A percentile compares a stretch with the other conserved stretches of the same genome.
Evolutionary conservation across 176 grass and related monocot species (phyloP).

Genomic region (Triticum turgidum): DNA sequence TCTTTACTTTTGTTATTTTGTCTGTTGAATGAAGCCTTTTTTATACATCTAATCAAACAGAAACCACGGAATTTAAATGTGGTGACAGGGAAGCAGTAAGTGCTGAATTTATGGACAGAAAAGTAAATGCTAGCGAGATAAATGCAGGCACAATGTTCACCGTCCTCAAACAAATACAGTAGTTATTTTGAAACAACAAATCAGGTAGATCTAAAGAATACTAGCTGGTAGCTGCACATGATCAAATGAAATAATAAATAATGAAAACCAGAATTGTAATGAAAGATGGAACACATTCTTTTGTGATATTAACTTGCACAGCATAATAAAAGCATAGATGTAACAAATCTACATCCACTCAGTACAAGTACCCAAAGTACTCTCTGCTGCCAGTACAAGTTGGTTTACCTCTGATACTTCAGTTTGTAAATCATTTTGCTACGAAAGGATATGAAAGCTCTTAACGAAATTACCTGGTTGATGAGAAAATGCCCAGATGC

Average conservation of each 20-base stretch:
- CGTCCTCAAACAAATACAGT: not conserved
- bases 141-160: not conserved
- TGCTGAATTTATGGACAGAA: not conserved
- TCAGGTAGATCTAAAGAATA: not conserved
- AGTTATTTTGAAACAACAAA: not conserved
- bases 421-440: not conserved
- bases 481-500: not conserved
- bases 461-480: not conserved
- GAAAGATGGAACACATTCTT: not conserved
- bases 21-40: not conserved
- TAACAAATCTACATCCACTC: not conserved
- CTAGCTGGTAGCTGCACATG: not conserved
- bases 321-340: not conserved
- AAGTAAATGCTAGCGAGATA: not conserved
- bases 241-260: not conserved
- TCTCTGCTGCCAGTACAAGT: not conserved
- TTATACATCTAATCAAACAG: not conserved
- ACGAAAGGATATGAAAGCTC: not conserved
- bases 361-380: not conserved
- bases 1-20: not conserved
- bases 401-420: not conserved
- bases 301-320: not conserved
- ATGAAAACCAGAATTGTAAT: not conserved
- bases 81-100: not conserved
- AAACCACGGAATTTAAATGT: not conserved